Evolutionary conservation across 768 basidiomycete species (phyloP).

Genomic region (Leccinum uliginosum): DNA sequence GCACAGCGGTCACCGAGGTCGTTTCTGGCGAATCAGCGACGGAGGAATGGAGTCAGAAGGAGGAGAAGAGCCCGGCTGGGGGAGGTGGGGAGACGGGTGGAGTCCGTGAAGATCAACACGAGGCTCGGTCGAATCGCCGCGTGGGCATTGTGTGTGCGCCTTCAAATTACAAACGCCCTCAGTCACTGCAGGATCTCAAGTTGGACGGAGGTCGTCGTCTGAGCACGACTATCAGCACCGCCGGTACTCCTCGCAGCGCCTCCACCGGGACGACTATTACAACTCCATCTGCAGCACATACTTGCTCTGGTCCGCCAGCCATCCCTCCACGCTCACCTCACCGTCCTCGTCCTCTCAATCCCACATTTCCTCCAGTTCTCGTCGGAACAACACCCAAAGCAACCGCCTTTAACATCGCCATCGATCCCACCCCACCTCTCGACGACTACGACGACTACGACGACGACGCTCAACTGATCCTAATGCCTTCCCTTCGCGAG

Average conservation of each 20-base stretch:
- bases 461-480: constrained; percentile 13
- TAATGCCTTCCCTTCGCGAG: constrained; percentile 29
- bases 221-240: constrained; percentile 10
- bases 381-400: constrained; percentile 9
- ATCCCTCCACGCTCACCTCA: constrained; percentile 31
- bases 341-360: constrained; percentile 24
- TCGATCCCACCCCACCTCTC: neutral
- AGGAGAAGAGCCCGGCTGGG: constrained; percentile 5
- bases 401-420: neutral
- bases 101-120: constrained; percentile 22
- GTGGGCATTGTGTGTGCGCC: constrained; percentile 38
- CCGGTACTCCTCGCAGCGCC: constrained; percentile 5
- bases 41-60: neutral
- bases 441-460: constrained; percentile 20
- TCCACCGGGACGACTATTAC: constrained; percentile 6
- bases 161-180: constrained; percentile 33
- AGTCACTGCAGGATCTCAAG: constrained; percentile 28
- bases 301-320: constrained; percentile 14
- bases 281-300: neutral
- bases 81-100: constrained; percentile 18
- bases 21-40: constrained; percentile 7
- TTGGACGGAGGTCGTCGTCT: constrained; percentile 8
- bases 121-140: constrained; percentile 41
- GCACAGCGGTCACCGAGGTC: constrained; percentile 1
- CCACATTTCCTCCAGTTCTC: constrained; percentile 8